Evolutionary conservation across 176 grass and related monocot genomes (phyloP).

Genomic region (Secale cereale): DNA sequence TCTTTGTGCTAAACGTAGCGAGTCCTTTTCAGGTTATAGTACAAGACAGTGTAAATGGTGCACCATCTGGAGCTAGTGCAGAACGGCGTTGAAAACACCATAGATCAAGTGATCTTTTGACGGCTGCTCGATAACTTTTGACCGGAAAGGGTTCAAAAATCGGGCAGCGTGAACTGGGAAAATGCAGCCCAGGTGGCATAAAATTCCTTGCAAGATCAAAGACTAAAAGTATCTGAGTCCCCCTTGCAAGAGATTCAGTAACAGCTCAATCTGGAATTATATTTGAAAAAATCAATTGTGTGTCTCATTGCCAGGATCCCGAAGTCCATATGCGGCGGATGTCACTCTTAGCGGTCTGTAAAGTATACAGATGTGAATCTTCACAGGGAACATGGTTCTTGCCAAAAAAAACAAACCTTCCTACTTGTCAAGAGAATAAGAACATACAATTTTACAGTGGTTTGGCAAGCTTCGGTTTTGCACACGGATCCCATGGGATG

Average conservation of each 20-base stretch:
- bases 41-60: neutral
- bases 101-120: neutral
- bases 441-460: conserved; percentile 2
- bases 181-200: neutral
- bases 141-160: neutral
- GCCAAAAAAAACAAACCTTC: neutral
- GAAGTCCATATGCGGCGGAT: neutral
- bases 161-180: neutral
- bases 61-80: neutral
- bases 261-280: neutral
- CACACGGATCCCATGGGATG: neutral
- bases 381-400: neutral
- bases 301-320: neutral
- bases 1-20: neutral
- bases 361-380: conserved; percentile 12
- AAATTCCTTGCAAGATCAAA: neutral
- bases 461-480: neutral
- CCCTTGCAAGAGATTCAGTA: neutral
- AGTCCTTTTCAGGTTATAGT: too few species aligned
- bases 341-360: neutral
- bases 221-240: too few species aligned
- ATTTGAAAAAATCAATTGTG: neutral
- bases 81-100: neutral
- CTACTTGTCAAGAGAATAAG: neutral
- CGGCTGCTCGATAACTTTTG: neutral